A percentile compares a stretch with the other conserved stretches of the same genome.
These are phyloP conservation scores for Leptomonas pyrrhocoris DNA, from an alignment of 208 protist species.

Conservation along the genomic window DNA sequence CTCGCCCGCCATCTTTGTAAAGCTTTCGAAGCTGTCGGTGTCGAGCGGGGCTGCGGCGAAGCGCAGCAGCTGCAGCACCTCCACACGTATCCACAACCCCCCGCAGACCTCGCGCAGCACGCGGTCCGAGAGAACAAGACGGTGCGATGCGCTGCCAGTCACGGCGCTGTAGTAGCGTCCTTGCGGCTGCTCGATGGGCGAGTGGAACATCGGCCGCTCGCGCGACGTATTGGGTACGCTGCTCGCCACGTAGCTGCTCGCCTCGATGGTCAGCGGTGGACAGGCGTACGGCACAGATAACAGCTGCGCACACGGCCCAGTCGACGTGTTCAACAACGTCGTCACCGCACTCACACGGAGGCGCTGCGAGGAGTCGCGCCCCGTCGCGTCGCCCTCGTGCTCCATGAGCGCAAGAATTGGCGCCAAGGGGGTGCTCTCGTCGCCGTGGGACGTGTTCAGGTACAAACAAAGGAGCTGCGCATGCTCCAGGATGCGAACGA, in stretches of 20 bases:
- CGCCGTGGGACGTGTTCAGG: constrained; percentile 12
- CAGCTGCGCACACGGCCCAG: constrained; percentile 48
- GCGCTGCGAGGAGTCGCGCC: constrained; percentile 10
- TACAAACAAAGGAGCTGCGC: constrained; percentile 34
- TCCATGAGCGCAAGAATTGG: constrained; percentile 14
- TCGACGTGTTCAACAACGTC: constrained; percentile 47
- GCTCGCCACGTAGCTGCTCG: constrained; percentile 5
- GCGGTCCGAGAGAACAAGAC: constrained; percentile 18
- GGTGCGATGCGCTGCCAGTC: constrained; percentile 1
- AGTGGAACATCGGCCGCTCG: constrained; percentile 11
- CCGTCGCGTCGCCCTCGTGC: not conserved
- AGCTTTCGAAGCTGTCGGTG: constrained; percentile 19
- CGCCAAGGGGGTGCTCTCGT: not conserved
- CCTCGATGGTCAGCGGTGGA: constrained; percentile 19
- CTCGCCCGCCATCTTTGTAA: constrained; percentile 23
- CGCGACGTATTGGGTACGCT: constrained; percentile 10
- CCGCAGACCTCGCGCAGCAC: constrained; percentile 37
- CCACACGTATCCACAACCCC: constrained; percentile 50
- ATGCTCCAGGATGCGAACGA: constrained; percentile 51
- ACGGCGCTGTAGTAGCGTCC: constrained; percentile 10
- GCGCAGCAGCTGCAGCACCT: constrained; percentile 44
- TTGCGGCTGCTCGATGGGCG: constrained; percentile 18
- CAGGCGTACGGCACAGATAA: constrained; percentile 43
- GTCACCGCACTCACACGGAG: constrained; percentile 39
- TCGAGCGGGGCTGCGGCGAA: constrained; percentile 39